Base-by-base conservation (phyloP, 352 stramenopile species). In the Phytopythium oedochilum region DNA sequence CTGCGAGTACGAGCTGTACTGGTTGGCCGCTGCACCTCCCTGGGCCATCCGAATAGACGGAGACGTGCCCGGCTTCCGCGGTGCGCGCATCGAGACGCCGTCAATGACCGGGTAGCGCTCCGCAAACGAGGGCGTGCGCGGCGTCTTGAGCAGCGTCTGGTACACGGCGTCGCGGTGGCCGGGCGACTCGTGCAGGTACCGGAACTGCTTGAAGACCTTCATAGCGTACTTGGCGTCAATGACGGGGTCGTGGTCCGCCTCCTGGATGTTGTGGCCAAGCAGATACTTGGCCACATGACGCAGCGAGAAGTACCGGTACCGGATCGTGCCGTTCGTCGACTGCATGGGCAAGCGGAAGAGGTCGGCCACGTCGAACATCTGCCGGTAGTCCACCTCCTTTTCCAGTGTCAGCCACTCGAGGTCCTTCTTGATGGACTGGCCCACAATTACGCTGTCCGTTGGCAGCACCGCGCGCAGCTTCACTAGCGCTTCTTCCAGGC, bases 371-470 rank as follows among this genome's bases (percentile, higher is more conserved):
- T 96, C 83, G 23, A 95, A 92, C 56, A 88, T 83, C 22, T 75
- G 67, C 59, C 82, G 86, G 79, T 96, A 97, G 59, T 97, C 88
- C 8, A 60, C 71, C 10, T 78, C 82, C 38, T 89, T 80, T 57
- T 89, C 69, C 40, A 97, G 73, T 15, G 65, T 75, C 20, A 97
- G 80, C 91, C 91, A 97, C 42, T 95, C 81, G 14, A 97, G 71
- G 61, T 97, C 91, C 55, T 97, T 96, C 71, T 96, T 88, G 54
- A 97, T 96, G 25, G 84, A 93, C 61, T 97, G 91, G 11, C 91
- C 91, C 39, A 97, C 87, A 51, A 97, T 91, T 22, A 97, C 82
- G 34, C 79, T 88, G 54, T 96, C 70, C 20, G 74, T 68, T 5
- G 87, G 88, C 39, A 97, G 57, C 23, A 93, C 70, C 5, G 50